These are phyloP conservation scores for Spiraea crenata DNA, from an alignment of 331 rosid species.

Conservation along the genomic window DNA sequence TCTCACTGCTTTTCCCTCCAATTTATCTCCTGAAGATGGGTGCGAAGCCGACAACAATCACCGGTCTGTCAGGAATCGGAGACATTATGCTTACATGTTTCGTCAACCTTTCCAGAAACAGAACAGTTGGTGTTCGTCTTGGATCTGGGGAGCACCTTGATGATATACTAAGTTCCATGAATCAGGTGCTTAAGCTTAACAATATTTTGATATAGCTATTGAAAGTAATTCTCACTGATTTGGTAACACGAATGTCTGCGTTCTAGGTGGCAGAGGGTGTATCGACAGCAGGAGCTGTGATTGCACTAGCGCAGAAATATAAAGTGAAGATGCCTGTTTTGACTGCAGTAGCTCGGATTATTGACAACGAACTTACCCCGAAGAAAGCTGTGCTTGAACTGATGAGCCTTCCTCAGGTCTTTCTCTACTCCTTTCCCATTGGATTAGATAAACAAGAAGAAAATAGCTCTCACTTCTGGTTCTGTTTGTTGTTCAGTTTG, in stretches of 20 bases:
- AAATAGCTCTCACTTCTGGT: neutral
- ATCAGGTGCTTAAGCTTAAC: conserved; percentile 54
- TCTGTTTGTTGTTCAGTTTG: neutral
- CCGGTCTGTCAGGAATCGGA: conserved; percentile 93
- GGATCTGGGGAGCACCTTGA: conserved; percentile 90
- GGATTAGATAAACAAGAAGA: neutral
- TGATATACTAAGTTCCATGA: conserved; percentile 75
- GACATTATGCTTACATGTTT: conserved; percentile 97
- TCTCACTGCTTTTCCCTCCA: conserved; percentile 22
- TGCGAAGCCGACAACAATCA: conserved; percentile 80
- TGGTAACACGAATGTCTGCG: neutral
- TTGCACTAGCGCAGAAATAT: conserved; percentile 81
- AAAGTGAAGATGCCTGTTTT: conserved; percentile 95
- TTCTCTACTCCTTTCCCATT: conserved; percentile 11
- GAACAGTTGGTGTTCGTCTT: conserved; percentile 83
- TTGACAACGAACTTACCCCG: conserved; percentile 79
- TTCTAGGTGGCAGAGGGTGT: conserved; percentile 69
- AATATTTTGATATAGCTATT: neutral
- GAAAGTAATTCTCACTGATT: neutral
- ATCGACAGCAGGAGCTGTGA: conserved; percentile 94
- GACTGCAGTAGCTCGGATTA: conserved; percentile 87
- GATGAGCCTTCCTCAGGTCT: conserved; percentile 91
- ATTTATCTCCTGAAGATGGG: conserved; percentile 75
- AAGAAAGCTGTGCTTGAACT: conserved; percentile 81
- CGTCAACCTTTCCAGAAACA: conserved; percentile 86